Percentiles rank a stretch among this genome's conserved stretches.
phyloP scores from a whole-genome alignment of 768 basidiomycete species.

The Phlegmacium glaucopus region DNA sequence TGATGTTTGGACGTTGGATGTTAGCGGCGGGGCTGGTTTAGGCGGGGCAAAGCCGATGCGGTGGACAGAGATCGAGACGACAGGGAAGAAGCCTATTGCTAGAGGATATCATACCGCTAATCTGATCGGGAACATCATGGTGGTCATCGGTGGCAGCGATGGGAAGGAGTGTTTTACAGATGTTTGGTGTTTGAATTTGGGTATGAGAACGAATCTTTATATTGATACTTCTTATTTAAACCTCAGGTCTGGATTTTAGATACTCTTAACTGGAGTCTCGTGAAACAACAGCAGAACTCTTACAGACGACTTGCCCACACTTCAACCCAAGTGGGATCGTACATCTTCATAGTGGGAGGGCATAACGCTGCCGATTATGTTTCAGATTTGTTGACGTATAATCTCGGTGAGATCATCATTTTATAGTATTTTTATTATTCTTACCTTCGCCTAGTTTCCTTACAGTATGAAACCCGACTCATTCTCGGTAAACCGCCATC shows the following conservation, averaged over 20 bases:
- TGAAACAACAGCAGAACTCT: constrained; percentile 35
- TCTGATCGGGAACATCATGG: constrained; percentile 79
- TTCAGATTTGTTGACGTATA: constrained; percentile 76
- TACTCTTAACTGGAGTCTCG: constrained; percentile 41
- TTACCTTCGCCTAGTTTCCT: constrained; percentile 52
- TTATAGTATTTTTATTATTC: background rate
- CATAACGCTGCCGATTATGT: constrained; percentile 79
- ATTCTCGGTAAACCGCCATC: constrained; percentile 67
- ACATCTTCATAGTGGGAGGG: constrained; percentile 86
- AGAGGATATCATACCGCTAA: constrained; percentile 93
- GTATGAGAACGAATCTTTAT: constrained; percentile 38
- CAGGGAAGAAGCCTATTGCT: constrained; percentile 52
- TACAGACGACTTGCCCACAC: constrained; percentile 79
- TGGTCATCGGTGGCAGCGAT: constrained; percentile 89
- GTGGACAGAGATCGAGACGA: constrained; percentile 50
- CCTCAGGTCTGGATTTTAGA: constrained; percentile 24
- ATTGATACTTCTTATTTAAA: background rate
- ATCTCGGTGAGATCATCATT: constrained; percentile 58
- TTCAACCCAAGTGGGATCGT: constrained; percentile 88
- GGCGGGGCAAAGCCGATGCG: constrained; percentile 19
- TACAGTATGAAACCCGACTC: constrained; percentile 77
- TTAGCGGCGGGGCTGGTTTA: constrained; percentile 23
- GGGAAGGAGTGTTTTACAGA: constrained; percentile 86
- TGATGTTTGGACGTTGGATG: constrained; percentile 87
- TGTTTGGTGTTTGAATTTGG: constrained; percentile 82